phyloP scores from a whole-genome alignment of 352 stramenopile genomes.

The Pythium insidiosum region DNA sequence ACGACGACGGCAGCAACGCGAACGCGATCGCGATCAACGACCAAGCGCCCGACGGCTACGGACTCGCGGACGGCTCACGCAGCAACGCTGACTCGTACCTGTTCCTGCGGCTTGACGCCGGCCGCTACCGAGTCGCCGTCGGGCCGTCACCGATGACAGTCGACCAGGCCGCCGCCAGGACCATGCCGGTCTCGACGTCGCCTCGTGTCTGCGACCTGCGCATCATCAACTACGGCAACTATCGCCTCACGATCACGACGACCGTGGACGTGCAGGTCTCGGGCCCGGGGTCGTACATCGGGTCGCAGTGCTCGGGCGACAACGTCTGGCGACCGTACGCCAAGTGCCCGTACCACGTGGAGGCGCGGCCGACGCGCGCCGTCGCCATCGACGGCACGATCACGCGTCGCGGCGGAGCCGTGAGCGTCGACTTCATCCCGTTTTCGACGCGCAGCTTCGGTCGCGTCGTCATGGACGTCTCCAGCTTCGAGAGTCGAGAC shows the following conservation, averaged over 20 bases:
- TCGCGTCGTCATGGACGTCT: conserved; percentile 48
- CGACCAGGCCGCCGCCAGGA: conserved; percentile 27
- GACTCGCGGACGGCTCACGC: conserved; percentile 36
- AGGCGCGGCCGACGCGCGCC: conserved; percentile 23
- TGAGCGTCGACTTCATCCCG: conserved; percentile 54
- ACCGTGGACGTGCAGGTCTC: conserved; percentile 20
- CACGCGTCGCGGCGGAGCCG: conserved; percentile 19
- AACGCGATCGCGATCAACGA: conserved; percentile 31
- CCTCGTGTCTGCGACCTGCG: conserved; percentile 33
- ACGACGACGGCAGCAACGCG: conserved; percentile 11
- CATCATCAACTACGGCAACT: conserved; percentile 66
- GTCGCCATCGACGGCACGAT: conserved; percentile 48
- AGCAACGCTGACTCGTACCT: conserved; percentile 53
- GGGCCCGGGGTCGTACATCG: conserved; percentile 46
- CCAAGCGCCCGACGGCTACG: conserved; percentile 34
- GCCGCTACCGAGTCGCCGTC: conserved; percentile 50
- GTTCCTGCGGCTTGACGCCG: conserved; percentile 21
- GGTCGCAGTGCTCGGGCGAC: conserved; percentile 34
- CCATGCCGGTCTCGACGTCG: conserved; percentile 23
- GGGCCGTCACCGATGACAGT: conserved; percentile 42
- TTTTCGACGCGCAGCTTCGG: conserved; percentile 41
- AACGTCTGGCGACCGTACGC: conserved; percentile 23
- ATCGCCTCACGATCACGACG: conserved; percentile 45
- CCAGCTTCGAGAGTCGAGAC: conserved; percentile 38
- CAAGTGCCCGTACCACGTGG: conserved; percentile 45